Conservation (phyloP, 169 alveolate genomes). For the Plasmodium reichenowi region DNA sequence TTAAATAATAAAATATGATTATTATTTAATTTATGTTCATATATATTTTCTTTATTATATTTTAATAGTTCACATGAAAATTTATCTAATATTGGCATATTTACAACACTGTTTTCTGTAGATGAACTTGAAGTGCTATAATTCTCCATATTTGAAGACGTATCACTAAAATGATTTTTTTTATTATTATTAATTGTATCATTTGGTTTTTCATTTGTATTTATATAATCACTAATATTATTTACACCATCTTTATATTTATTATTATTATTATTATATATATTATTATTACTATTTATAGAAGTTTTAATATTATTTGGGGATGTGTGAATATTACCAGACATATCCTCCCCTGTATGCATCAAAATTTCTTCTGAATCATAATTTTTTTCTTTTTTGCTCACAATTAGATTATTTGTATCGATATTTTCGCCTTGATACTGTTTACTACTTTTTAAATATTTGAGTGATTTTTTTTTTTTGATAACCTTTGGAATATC, state of each 20-base stretch:
- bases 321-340: no score
- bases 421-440: neutral
- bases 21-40: slow-evolving; percentile 21
- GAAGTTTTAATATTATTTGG: no score
- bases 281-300: neutral
- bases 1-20: slow-evolving; percentile 31
- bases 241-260: neutral
- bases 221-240: neutral
- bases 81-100: slow-evolving; percentile 36
- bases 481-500: slow-evolving; percentile 51
- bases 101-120: slow-evolving; percentile 23
- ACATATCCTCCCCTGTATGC: neutral
- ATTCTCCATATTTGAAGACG: neutral
- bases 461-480: slow-evolving; percentile 37
- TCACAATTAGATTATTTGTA: no score
- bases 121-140: neutral
- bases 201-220: neutral
- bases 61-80: slow-evolving; percentile 35
- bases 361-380: neutral
- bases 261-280: neutral
- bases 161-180: slow-evolving; percentile 3
- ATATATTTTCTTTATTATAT: slow-evolving; percentile 44
- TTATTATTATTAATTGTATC: neutral
- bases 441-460: neutral
- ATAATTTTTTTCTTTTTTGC: neutral